Conservation (phyloP, 805 yeast species). For the Barnettozyma wickerhamii region DNA sequence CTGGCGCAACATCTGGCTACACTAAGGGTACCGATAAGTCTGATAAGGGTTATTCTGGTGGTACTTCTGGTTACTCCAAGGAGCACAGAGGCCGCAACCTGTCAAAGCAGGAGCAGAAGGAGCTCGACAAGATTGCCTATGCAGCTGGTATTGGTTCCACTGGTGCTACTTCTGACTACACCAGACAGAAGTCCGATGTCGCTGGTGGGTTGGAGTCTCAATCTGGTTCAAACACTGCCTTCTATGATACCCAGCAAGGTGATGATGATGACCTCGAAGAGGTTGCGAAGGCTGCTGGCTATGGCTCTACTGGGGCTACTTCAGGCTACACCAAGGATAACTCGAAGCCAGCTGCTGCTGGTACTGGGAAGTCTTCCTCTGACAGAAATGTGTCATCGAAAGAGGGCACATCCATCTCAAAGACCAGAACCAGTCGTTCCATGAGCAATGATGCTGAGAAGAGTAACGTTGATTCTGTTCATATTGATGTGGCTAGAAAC, state of each 20-base stretch:
- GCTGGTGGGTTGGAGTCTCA: neutral
- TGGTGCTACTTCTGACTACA: constrained; percentile 7
- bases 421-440: no score
- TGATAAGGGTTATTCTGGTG: no score
- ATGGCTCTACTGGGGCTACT: constrained; percentile 11
- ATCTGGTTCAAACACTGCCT: neutral
- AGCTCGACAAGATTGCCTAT: constrained; percentile 7
- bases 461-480: no score
- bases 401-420: no score
- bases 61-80: no score
- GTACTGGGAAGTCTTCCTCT: neutral
- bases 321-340: neutral
- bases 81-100: no score
- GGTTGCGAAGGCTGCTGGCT: constrained; percentile 12
- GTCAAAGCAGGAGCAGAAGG: no score
- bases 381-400: no score
- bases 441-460: no score
- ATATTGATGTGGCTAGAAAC: constrained; percentile 11
- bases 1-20: no score
- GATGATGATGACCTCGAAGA: constrained; percentile 7
- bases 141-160: constrained; percentile 13
- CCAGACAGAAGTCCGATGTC: neutral
- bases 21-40: no score
- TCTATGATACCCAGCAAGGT: neutral
- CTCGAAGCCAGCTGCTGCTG: neutral